A percentile compares a stretch with the other conserved stretches of the same genome.
Conservation (phyloP, 129 eudicot genomes). For the Tanacetum coccineum region DNA sequence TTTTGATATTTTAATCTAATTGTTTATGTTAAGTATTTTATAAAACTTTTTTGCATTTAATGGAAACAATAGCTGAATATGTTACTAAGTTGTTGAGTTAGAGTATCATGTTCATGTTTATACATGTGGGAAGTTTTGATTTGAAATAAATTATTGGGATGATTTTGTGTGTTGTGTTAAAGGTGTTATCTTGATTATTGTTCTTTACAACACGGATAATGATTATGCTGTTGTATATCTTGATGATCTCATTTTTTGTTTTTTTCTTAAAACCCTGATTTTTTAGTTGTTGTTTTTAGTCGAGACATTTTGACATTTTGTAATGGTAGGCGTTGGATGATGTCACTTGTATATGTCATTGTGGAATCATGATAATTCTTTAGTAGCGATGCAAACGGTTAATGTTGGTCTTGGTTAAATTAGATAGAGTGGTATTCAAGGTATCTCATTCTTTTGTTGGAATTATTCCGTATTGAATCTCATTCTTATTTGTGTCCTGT, state of each 20-base stretch:
- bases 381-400: neutral
- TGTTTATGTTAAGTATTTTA: neutral
- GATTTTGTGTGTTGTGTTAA: constrained; percentile 16
- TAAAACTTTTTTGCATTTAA: neutral
- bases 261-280: constrained; percentile 12
- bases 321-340: constrained; percentile 19
- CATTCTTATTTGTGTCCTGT: too few relatives aligned
- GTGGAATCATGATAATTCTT: neutral
- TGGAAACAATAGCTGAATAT: neutral
- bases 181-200: constrained; percentile 9
- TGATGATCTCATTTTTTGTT: constrained; percentile 13
- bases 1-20: neutral
- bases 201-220: neutral
- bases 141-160: constrained; percentile 2
- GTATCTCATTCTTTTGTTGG: too few relatives aligned
- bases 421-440: too few relatives aligned
- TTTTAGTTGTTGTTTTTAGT: constrained; percentile 13
- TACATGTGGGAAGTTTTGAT: constrained; percentile 1
- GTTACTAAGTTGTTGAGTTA: neutral
- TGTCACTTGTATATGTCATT: constrained; percentile 14
- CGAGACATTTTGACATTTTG: constrained; percentile 4
- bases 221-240: constrained; percentile 13
- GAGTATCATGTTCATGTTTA: constrained; percentile 15
- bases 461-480: too few relatives aligned
- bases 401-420: too few relatives aligned